phyloP scores from a whole-genome alignment of 2,329 filamentous ascomycete genomes.

The Colletotrichum liaoningense region DNA sequence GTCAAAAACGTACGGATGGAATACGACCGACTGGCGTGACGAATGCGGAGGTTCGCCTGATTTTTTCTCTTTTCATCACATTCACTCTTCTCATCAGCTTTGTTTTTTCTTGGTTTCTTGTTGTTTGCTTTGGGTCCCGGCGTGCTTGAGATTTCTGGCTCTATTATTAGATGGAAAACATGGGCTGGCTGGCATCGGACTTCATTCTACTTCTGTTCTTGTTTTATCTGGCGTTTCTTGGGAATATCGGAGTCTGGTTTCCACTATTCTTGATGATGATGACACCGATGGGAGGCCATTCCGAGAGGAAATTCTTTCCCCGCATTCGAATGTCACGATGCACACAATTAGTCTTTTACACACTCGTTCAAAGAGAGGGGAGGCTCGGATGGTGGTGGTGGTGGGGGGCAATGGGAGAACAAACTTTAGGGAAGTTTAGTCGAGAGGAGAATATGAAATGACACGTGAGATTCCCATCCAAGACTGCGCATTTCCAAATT shows the following conservation, averaged over 20 bases:
- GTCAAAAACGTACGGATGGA: slow-evolving; percentile 13
- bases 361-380: background rate
- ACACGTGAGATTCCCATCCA: slow-evolving; percentile 5
- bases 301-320: background rate
- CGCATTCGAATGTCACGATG: background rate
- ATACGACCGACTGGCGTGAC: slow-evolving; percentile 21
- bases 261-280: background rate
- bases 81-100: no score
- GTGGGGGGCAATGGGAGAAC: no score
- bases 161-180: slow-evolving; percentile 30
- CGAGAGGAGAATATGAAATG: background rate
- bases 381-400: background rate
- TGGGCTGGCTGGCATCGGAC: slow-evolving; percentile 10
- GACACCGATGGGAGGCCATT: background rate
- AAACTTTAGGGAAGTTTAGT: background rate
- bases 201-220: background rate
- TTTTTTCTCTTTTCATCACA: background rate
- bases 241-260: background rate
- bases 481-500: background rate
- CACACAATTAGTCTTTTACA: background rate
- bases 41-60: slow-evolving; percentile 20
- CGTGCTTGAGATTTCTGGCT: slow-evolving; percentile 6
- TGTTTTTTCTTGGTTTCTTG: background rate
- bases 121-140: background rate
- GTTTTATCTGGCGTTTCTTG: slow-evolving; percentile 14